Evolutionary conservation across 2,329 filamentous ascomycete species (phyloP), one percentile per base, ranked within the genome.

Genomic region (Metarhizium guizhouense): DNA sequence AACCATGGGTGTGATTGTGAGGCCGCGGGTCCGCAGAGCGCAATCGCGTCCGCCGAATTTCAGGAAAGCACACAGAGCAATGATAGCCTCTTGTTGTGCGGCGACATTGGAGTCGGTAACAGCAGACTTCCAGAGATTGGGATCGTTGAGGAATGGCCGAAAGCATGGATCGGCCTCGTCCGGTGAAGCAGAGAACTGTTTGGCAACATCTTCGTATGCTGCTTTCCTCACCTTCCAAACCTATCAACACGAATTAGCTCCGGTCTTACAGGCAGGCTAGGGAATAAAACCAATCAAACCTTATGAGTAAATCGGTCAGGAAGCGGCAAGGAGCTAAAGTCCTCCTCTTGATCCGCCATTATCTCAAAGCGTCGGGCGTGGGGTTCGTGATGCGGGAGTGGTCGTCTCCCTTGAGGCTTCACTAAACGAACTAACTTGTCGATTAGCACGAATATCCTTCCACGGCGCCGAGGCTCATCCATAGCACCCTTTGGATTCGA

Each of bases 211-310:
- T 78, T 99, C 94, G 69, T 97, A 99, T 54, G 86, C 94, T 67
- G 84, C 85, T 75, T 99, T 99, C 67, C 94, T 84, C 47, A 95
- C 92, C 80, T 99, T 99, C 94, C 94, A 99, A 67, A 88, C 83
- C 87, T 88, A 30, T 4, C 5, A 3, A 53, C 34, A 55, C 51
- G 57, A 57, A 52, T 64, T 54, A 61, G 59, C 43, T 30, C 18
- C 8, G 6, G 8, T 40, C 32, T 10, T 6, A 52, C 32, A 49
- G 55, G 36, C 49, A 11, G 18, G 10, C 10, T 38, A 34, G 20
- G 50, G n/a, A 2, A 16, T 45, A 7, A 16, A 7, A 6, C 25
- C 25, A 34, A 43, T 60, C 69, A 54, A 64, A 86, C 84, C 77
- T 95, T 95, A 77, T 95, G 90, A 54, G 82, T 77, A 74, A 92